phyloP scores from a whole-genome alignment of 345 rosid species.

The Citrus unshiu region DNA sequence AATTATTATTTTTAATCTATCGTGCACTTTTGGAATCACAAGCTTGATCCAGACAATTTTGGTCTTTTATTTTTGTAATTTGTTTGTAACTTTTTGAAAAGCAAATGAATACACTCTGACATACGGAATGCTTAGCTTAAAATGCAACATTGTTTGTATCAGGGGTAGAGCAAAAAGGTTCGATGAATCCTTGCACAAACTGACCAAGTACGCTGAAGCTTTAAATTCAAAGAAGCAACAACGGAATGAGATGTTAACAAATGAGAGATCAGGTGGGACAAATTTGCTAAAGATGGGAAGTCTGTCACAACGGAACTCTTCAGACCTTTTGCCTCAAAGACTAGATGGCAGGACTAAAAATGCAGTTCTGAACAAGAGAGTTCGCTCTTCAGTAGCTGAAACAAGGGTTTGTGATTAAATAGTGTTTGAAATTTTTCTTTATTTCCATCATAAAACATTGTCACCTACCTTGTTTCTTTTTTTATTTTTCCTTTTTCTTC shows the following conservation, averaged over 20 bases:
- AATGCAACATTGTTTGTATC: constrained; percentile 10
- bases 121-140: background rate
- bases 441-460: background rate
- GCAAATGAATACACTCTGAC: background rate
- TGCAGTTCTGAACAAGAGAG: constrained; percentile 43
- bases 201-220: constrained; percentile 33
- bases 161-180: constrained; percentile 41
- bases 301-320: constrained; percentile 38
- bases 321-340: constrained; percentile 43
- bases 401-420: constrained; percentile 39
- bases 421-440: background rate
- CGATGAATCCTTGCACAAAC: constrained; percentile 33
- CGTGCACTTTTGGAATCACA: background rate
- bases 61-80: background rate
- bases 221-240: constrained; percentile 40
- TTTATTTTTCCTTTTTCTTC: background rate
- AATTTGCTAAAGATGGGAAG: constrained; percentile 34
- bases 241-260: constrained; percentile 33
- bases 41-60: background rate
- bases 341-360: constrained; percentile 50
- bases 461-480: background rate
- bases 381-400: constrained; percentile 48
- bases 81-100: background rate
- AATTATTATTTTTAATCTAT: background rate
- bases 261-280: constrained; percentile 40